phyloP scores from a whole-genome alignment of 2,329 filamentous ascomycete genomes.

The Talaromyces sp. region DNA sequence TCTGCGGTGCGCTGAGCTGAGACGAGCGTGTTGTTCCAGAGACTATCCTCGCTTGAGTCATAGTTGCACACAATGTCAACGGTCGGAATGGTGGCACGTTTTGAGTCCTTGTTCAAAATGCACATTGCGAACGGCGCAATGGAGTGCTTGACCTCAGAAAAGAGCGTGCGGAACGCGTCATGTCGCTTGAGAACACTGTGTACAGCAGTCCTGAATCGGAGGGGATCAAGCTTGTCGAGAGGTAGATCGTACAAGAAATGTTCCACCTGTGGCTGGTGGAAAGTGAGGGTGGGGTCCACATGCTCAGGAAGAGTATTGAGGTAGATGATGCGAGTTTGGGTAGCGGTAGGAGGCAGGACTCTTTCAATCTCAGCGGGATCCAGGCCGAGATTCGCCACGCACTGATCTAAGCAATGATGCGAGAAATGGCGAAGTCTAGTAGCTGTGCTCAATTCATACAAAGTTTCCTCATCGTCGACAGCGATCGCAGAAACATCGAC shows the following conservation, averaged over 20 bases:
- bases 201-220: background rate
- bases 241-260: background rate
- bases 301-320: background rate
- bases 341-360: background rate
- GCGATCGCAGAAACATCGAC: constrained; percentile 1
- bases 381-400: background rate
- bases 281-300: background rate
- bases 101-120: background rate
- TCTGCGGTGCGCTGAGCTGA: background rate
- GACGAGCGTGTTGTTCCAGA: background rate
- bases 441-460: background rate
- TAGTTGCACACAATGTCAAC: background rate
- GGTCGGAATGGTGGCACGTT: background rate
- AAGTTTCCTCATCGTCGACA: background rate
- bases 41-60: background rate
- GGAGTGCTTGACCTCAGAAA: background rate
- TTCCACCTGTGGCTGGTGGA: background rate
- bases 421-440: background rate
- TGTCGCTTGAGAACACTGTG: background rate
- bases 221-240: background rate
- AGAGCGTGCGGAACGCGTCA: background rate
- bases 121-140: background rate
- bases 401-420: background rate
- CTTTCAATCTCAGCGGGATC: background rate
- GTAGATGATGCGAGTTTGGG: background rate